Evolutionary conservation across 139 green algal species (phyloP), one percentile per base, ranked within the genome.

Genomic region (Ulvella scutata): DNA sequence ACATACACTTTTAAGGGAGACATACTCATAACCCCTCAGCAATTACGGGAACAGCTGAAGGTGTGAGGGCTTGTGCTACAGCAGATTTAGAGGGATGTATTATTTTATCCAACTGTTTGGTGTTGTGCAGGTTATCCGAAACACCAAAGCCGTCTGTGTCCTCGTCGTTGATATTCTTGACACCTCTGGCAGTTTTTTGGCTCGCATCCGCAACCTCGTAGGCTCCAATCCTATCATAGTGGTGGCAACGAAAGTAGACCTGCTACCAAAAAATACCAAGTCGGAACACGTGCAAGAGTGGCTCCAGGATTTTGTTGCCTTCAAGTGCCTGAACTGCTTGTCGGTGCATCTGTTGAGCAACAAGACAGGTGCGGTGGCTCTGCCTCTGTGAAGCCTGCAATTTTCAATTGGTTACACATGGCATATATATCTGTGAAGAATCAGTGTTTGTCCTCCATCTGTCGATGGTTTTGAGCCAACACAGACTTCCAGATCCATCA

Each of bases 201-300:
- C 61, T 2, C 77, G 82, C 2, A 85, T 97, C 31, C 82, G 94
- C 4, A 89, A 97, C 74, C 79, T 98, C 43, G 87, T 97, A 23
- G 92, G 93, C 4, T 73, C 43, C 34, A 98, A 98, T 79, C 94
- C 94, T n/a, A 88, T 98, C 26, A 67, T 97, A 20, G 72, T 97
- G 37, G 80, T 98, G 3, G 93, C 89, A 72, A 98, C 93, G 34
- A 98, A 97, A 84, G 82, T 89, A 67, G 94, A 98, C 82, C 86
- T 98, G 73, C 85, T 98, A 59, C 94, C 94, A 0, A 74, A 79
- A 20, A 85, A 80, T 10, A 81, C 81, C 4, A n/a, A 83, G n/a
- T 29, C 74, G 26, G 51, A 34, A 0, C 82, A 83, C 2, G 84
- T 96, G 26, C 76, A 61, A 0, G 85, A 92, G 7, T 98, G 93